Conservation (phyloP, 768 basidiomycete genomes). For the Rhizopogon sp. region DNA sequence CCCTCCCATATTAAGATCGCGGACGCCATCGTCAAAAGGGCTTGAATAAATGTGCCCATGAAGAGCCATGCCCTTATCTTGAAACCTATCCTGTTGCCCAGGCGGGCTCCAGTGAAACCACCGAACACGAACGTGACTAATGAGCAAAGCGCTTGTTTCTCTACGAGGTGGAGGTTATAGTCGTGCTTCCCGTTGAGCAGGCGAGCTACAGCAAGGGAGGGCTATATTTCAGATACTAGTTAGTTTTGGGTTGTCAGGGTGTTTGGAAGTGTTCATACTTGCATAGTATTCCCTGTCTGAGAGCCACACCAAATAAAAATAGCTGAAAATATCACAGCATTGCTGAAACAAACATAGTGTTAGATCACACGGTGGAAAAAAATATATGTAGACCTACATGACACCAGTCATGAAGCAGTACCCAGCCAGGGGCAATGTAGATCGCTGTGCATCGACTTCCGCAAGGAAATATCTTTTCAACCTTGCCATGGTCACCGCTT, state of each 20-base stretch:
- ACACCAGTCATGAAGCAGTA: slow-evolving; percentile 74
- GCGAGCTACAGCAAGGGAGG: slow-evolving; percentile 73
- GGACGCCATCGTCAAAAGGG: slow-evolving; percentile 66
- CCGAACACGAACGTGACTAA: slow-evolving; percentile 67
- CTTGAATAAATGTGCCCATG: slow-evolving; percentile 61
- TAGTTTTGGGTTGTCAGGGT: not conserved
- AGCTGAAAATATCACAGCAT: slow-evolving; percentile 66
- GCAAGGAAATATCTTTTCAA: slow-evolving; percentile 3
- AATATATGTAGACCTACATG: slow-evolving; percentile 40
- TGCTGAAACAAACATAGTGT: slow-evolving; percentile 30
- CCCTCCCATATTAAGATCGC: slow-evolving; percentile 67
- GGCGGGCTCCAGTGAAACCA: slow-evolving; percentile 58
- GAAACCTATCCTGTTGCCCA: slow-evolving; percentile 68
- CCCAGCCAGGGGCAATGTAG: slow-evolving; percentile 47
- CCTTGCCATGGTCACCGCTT: not conserved
- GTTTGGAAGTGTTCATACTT: slow-evolving; percentile 33
- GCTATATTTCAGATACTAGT: slow-evolving; percentile 31
- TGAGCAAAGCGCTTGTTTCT: slow-evolving; percentile 74
- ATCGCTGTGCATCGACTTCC: slow-evolving; percentile 11
- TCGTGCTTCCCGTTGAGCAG: slow-evolving; percentile 55
- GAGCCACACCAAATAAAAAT: slow-evolving; percentile 80
- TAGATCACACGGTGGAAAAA: not conserved
- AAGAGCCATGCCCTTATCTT: slow-evolving; percentile 70
- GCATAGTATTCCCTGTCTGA: slow-evolving; percentile 69
- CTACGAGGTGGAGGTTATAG: slow-evolving; percentile 60